These are phyloP conservation scores for Hibiscus trionum DNA, from an alignment of 345 rosid species.

Conservation along the genomic window DNA sequence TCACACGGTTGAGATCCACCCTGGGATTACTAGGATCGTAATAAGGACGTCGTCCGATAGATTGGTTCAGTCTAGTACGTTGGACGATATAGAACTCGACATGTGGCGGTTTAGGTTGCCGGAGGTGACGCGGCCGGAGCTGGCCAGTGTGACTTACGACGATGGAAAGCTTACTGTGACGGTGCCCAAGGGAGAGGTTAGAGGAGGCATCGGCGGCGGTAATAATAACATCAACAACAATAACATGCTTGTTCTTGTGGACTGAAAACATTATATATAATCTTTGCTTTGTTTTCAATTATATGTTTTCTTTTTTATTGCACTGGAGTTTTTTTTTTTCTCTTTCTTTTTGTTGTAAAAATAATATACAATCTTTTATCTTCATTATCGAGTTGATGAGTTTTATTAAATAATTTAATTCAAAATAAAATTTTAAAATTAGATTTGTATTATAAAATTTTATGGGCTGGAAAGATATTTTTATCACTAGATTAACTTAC, in stretches of 20 bases:
- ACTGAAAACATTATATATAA: slow-evolving; percentile 22
- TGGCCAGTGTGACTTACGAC: slow-evolving; percentile 59
- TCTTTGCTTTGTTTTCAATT: background rate
- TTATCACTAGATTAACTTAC: too few species aligned
- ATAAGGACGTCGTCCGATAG: slow-evolving; percentile 59
- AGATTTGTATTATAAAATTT: too few species aligned
- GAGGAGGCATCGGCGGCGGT: slow-evolving; percentile 57
- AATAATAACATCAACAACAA: slow-evolving; percentile 11
- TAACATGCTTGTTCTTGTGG: slow-evolving; percentile 85
- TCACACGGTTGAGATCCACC: slow-evolving; percentile 69
- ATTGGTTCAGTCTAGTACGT: slow-evolving; percentile 40
- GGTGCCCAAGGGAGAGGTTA: slow-evolving; percentile 68
- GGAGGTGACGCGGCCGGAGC: slow-evolving; percentile 75
- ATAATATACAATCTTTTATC: too few species aligned
- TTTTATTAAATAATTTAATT: too few species aligned
- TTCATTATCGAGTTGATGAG: too few species aligned
- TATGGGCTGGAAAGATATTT: too few species aligned
- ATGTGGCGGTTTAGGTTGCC: slow-evolving; percentile 92
- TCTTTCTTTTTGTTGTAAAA: too few species aligned
- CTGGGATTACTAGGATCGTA: slow-evolving; percentile 80
- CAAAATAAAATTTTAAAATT: too few species aligned
- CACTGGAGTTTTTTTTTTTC: too few species aligned
- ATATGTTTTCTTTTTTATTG: slow-evolving; percentile 1
- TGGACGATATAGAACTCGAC: slow-evolving; percentile 75
- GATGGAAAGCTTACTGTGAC: slow-evolving; percentile 79